Evolutionary conservation across 2,329 filamentous ascomycete genomes (phyloP).

Genomic region (Fusarium pseudoanthophilum): DNA sequence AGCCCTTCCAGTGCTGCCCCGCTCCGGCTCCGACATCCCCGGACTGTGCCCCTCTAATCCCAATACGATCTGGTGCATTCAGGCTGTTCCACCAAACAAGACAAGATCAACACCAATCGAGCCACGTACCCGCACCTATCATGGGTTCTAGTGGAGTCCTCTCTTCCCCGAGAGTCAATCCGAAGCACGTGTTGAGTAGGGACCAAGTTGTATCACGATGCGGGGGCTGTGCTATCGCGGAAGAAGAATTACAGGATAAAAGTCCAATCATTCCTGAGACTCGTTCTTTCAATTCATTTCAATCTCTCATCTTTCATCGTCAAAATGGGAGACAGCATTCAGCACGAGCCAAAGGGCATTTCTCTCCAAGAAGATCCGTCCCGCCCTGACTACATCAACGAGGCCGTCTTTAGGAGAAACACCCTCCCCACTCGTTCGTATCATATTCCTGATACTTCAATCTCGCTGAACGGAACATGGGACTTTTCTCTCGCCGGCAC

Average conservation of each 20-base stretch:
- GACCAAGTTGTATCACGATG: slow-evolving; percentile 25
- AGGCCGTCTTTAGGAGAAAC: slow-evolving; percentile 63
- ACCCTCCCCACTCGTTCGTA: slow-evolving; percentile 64
- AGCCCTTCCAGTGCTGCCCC: background rate
- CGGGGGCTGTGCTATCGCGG: slow-evolving; percentile 15
- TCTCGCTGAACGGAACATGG: slow-evolving; percentile 67
- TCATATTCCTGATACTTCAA: slow-evolving; percentile 60
- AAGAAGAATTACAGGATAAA: slow-evolving; percentile 22
- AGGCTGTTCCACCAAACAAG: slow-evolving; percentile 1
- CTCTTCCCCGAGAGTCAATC: slow-evolving; percentile 6
- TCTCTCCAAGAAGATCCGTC: slow-evolving; percentile 49
- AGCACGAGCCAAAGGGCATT: slow-evolving; percentile 42
- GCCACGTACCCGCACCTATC: slow-evolving; percentile 30
- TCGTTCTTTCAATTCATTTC: background rate
- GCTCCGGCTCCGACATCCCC: slow-evolving; percentile 30
- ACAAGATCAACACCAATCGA: slow-evolving; percentile 24
- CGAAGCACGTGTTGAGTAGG: slow-evolving; percentile 14
- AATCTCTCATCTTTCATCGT: background rate
- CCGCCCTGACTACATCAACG: slow-evolving; percentile 61
- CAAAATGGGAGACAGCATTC: slow-evolving; percentile 35
- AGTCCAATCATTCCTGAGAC: background rate
- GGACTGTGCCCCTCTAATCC: background rate
- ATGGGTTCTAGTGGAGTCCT: slow-evolving; percentile 29
- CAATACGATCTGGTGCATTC: background rate
- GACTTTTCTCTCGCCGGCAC: slow-evolving; percentile 62